Percentiles rank a stretch among this genome's conserved stretches.
Evolutionary conservation across 148 eudicot species (phyloP).

Genomic region (Cornus florida): DNA sequence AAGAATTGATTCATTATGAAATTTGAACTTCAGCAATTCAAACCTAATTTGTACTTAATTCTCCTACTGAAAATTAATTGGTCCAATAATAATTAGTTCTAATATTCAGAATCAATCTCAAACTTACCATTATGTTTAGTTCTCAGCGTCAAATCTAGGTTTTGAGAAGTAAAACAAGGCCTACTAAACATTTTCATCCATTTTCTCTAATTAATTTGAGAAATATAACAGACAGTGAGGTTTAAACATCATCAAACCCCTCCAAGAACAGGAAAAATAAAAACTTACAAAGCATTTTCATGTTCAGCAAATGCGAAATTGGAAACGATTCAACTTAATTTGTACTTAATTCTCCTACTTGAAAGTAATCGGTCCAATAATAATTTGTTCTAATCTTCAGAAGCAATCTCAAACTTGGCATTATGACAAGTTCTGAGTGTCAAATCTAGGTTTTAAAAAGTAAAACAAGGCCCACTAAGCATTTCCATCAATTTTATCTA

Average conservation of each 20-base stretch:
- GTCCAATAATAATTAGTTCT: background rate
- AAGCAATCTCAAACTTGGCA: background rate
- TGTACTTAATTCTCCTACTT: background rate
- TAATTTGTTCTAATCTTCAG: background rate
- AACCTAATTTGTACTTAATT: background rate
- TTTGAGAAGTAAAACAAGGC: no score
- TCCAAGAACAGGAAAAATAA: background rate
- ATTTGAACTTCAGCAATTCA: conserved; percentile 1
- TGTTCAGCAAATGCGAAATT: background rate
- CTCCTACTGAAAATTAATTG: background rate
- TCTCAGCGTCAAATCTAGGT: no score
- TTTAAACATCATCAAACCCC: background rate
- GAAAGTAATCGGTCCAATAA: background rate
- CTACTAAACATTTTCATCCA: background rate
- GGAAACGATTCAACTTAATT: background rate
- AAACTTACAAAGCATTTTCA: background rate
- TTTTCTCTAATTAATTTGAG: background rate
- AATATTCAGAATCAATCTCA: background rate
- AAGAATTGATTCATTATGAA: no score
- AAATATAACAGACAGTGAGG: background rate
- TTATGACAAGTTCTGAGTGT: background rate
- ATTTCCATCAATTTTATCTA: background rate
- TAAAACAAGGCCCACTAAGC: no score
- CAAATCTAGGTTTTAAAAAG: no score
- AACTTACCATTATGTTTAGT: background rate